These are phyloP conservation scores for Thermomucor indicae-seudaticae DNA, from an alignment of 371 early-diverging fungal species.

Conservation along the genomic window DNA sequence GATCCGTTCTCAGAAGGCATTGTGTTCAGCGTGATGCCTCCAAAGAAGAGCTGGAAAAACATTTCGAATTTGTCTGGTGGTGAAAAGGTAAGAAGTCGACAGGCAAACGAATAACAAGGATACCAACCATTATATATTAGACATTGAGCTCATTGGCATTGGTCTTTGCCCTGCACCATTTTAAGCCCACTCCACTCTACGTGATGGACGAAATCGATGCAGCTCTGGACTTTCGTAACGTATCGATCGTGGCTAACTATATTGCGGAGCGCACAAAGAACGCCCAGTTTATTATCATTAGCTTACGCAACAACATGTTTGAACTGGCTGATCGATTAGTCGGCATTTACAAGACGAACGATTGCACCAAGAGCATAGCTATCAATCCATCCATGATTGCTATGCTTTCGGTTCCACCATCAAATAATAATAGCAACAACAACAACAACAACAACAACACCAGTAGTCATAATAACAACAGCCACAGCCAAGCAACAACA, in stretches of 20 bases:
- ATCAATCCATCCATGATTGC: slow-evolving; percentile 63
- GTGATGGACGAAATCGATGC: slow-evolving; percentile 99
- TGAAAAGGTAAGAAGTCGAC: slow-evolving; percentile 90
- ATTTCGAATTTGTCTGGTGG: slow-evolving; percentile 99
- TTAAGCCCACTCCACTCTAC: slow-evolving; percentile 99
- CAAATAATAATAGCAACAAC: too few relatives aligned
- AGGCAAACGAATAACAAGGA: not conserved
- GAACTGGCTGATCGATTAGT: slow-evolving; percentile 97
- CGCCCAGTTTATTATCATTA: slow-evolving; percentile 99
- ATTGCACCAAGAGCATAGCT: slow-evolving; percentile 85
- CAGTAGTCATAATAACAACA: too few relatives aligned
- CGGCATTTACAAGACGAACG: slow-evolving; percentile 98
- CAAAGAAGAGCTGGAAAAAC: slow-evolving; percentile 99
- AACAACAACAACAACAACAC: too few relatives aligned
- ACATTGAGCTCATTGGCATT: slow-evolving; percentile 98
- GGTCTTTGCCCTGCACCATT: slow-evolving; percentile 99
- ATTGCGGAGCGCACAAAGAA: slow-evolving; percentile 97
- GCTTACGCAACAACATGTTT: slow-evolving; percentile 99
- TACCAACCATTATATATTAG: slow-evolving; percentile 27
- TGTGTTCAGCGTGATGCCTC: slow-evolving; percentile 99
- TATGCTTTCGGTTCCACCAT: too few relatives aligned
- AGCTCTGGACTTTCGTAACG: slow-evolving; percentile 99
- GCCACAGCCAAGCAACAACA: too few relatives aligned
- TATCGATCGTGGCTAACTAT: slow-evolving; percentile 99
- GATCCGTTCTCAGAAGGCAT: slow-evolving; percentile 99